Percentiles rank a stretch among this genome's conserved stretches.
Evolutionary conservation across 2,329 filamentous ascomycete species (phyloP).

Genomic region (Nannizziopsis arthrosporioides): DNA sequence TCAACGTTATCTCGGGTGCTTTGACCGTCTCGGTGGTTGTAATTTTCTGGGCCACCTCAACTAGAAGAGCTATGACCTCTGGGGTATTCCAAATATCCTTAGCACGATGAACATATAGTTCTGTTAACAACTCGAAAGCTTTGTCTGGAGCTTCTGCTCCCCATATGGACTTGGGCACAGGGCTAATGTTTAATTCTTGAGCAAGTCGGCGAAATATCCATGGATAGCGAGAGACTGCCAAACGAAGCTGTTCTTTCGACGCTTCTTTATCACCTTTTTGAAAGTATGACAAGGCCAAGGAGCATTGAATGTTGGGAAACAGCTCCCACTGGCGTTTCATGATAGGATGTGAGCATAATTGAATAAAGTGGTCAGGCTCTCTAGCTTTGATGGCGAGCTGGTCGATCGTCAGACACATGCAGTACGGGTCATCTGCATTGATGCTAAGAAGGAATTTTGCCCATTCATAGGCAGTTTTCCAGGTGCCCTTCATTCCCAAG

Average conservation of each 20-base stretch:
- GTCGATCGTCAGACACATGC: slow-evolving; percentile 67
- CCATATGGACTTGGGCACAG: slow-evolving; percentile 70
- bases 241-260: slow-evolving; percentile 52
- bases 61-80: slow-evolving; percentile 55
- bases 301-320: slow-evolving; percentile 63
- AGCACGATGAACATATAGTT: slow-evolving; percentile 62
- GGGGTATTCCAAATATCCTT: slow-evolving; percentile 81
- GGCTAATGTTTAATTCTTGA: slow-evolving; percentile 64
- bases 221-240: slow-evolving; percentile 61
- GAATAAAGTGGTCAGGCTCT: slow-evolving; percentile 63
- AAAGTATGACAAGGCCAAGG: slow-evolving; percentile 61
- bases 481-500: slow-evolving; percentile 80
- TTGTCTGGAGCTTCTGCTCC: slow-evolving; percentile 56
- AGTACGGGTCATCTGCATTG: slow-evolving; percentile 70
- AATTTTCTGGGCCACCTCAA: slow-evolving; percentile 53
- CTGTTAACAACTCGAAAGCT: slow-evolving; percentile 56
- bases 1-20: slow-evolving; percentile 37
- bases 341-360: slow-evolving; percentile 47
- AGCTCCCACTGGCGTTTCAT: slow-evolving; percentile 42
- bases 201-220: slow-evolving; percentile 78
- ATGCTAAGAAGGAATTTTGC: slow-evolving; percentile 70
- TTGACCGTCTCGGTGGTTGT: slow-evolving; percentile 34
- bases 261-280: slow-evolving; percentile 55
- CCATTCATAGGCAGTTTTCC: slow-evolving; percentile 88
- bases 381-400: slow-evolving; percentile 71